A percentile compares a stretch with the other conserved stretches of the same genome.
phyloP scores from a whole-genome alignment of 2,329 filamentous ascomycete genomes.

The Fusarium beomiforme region DNA sequence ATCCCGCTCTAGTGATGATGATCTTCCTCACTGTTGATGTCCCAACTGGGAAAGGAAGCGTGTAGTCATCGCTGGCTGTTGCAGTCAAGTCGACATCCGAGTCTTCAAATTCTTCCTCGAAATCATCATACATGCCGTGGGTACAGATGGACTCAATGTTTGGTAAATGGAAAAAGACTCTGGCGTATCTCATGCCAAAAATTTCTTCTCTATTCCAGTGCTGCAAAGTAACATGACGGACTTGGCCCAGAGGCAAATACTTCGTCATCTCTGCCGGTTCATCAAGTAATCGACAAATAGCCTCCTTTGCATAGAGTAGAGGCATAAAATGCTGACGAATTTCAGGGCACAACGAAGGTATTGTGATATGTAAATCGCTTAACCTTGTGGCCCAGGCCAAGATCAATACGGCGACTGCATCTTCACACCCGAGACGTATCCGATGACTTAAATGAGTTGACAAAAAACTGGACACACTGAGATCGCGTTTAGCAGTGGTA shows the following conservation, averaged over 20 bases:
- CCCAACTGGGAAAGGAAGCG: accelerated
- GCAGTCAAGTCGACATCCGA: neutral
- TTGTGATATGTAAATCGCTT: accelerated
- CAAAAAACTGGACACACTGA: accelerated
- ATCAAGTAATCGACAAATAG: accelerated
- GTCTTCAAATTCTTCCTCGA: neutral
- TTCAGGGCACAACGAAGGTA: accelerated
- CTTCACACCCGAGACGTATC: neutral
- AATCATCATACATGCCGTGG: neutral
- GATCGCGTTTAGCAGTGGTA: neutral
- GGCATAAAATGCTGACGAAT: neutral
- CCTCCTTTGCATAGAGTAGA: neutral
- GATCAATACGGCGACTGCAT: neutral
- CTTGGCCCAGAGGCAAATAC: accelerated
- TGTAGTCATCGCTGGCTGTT: neutral
- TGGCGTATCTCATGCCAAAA: neutral
- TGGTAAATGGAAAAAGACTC: neutral
- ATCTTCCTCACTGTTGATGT: neutral
- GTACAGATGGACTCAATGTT: neutral
- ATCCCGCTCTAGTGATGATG: neutral
- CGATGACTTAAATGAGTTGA: neutral
- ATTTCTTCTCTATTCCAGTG: neutral
- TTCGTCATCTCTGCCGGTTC: accelerated
- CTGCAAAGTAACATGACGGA: neutral
- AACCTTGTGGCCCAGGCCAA: neutral